A percentile compares a stretch with the other conserved stretches of the same genome.
Evolutionary conservation across 2,329 filamentous ascomycete species (phyloP).

Genomic region (Huntiella decipiens): DNA sequence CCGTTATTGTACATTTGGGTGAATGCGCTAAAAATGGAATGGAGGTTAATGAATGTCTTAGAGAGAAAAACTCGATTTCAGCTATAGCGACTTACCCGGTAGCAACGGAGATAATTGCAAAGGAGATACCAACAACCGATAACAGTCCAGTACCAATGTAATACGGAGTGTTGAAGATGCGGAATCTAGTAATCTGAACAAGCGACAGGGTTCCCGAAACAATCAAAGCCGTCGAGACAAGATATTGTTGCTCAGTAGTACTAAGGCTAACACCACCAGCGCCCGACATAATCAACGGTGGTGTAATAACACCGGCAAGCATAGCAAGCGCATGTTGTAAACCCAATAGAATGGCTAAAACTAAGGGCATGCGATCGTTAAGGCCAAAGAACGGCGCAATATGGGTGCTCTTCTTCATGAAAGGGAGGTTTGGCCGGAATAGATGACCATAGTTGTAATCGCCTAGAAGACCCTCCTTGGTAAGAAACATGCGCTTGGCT

Average conservation of each 20-base stretch:
- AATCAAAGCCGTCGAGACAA: conserved; percentile 61
- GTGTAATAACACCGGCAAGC: conserved; percentile 57
- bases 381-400: conserved; percentile 72
- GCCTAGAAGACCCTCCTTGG: conserved; percentile 57
- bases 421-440: conserved; percentile 66
- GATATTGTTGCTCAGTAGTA: conserved; percentile 46
- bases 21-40: conserved; percentile 27
- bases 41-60: background rate
- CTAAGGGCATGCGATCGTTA: conserved; percentile 56
- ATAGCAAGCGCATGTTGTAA: conserved; percentile 66
- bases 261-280: conserved; percentile 44
- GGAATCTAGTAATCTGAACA: conserved; percentile 61
- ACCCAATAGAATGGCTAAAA: conserved; percentile 55
- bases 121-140: conserved; percentile 62
- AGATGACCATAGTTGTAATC: conserved; percentile 82
- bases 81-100: conserved; percentile 24
- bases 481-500: conserved; percentile 26
- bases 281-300: conserved; percentile 52
- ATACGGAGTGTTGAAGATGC: conserved; percentile 50
- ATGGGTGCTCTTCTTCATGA: conserved; percentile 43
- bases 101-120: conserved; percentile 56
- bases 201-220: conserved; percentile 57
- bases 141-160: conserved; percentile 63
- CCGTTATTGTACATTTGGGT: conserved; percentile 62
- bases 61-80: background rate